Evolutionary conservation across 805 yeast species (phyloP).

Genomic region (Metschnikowia drakensbergensis): DNA sequence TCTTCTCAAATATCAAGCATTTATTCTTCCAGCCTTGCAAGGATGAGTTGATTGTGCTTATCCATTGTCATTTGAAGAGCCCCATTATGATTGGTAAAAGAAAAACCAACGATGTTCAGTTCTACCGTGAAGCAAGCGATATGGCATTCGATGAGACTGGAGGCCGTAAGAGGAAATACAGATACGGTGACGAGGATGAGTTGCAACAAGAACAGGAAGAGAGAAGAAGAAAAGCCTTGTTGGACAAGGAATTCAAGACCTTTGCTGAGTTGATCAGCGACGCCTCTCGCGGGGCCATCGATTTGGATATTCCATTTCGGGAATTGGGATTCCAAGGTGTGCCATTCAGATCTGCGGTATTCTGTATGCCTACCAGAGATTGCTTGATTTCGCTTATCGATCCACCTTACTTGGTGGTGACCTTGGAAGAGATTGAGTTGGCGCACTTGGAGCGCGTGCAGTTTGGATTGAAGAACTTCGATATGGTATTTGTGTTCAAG

Average conservation of each 20-base stretch:
- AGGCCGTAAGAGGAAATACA: slow-evolving; percentile 77
- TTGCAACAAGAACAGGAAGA: slow-evolving; percentile 98
- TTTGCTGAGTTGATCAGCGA: slow-evolving; percentile 91
- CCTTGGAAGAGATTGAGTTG: slow-evolving; percentile 86
- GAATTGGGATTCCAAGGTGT: slow-evolving; percentile 98
- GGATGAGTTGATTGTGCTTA: slow-evolving; percentile 86
- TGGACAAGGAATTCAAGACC: slow-evolving; percentile 86
- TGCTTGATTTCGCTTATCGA: slow-evolving; percentile 92
- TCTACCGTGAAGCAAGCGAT: slow-evolving; percentile 94
- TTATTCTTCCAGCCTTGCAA: slow-evolving; percentile 94
- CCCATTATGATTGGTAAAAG: slow-evolving; percentile 95
- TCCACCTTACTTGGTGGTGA: slow-evolving; percentile 90
- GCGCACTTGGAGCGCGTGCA: slow-evolving; percentile 97
- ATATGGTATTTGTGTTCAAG: slow-evolving; percentile 92
- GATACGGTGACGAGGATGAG: slow-evolving; percentile 98
- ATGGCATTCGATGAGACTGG: slow-evolving; percentile 97
- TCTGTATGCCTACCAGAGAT: slow-evolving; percentile 95
- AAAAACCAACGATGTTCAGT: slow-evolving; percentile 92
- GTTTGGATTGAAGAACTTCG: slow-evolving; percentile 94
- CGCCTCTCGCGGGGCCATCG: slow-evolving; percentile 76
- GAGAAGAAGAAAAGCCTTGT: slow-evolving; percentile 81
- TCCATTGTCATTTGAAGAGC: slow-evolving; percentile 86
- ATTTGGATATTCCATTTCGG: slow-evolving; percentile 90
- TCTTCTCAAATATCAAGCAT: slow-evolving; percentile 89
- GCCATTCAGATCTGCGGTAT: slow-evolving; percentile 89